Evolutionary conservation across 768 basidiomycete genomes (phyloP).

Genomic region (Calocybe indica): DNA sequence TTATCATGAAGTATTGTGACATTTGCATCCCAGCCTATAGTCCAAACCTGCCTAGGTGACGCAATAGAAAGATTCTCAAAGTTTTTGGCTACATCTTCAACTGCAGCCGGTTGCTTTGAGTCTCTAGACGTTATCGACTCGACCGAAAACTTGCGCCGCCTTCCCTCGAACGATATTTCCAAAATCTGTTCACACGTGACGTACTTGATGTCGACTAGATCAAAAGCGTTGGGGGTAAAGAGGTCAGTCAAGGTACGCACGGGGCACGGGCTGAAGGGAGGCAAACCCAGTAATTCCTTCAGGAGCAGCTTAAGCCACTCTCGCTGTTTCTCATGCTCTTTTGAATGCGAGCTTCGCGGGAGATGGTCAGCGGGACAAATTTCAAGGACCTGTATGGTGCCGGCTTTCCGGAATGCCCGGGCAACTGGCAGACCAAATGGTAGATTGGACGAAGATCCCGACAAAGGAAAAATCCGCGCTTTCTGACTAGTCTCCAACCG

Average conservation of each 20-base stretch:
- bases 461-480: constrained; percentile 44
- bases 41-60: constrained; percentile 43
- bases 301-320: constrained; percentile 68
- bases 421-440: constrained; percentile 45
- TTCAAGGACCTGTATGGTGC: constrained; percentile 49
- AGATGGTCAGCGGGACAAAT: constrained; percentile 7
- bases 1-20: constrained; percentile 38
- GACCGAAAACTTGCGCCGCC: constrained; percentile 50
- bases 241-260: constrained; percentile 1
- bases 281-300: constrained; percentile 63
- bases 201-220: constrained; percentile 69
- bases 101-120: constrained; percentile 11
- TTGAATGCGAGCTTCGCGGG: constrained; percentile 6
- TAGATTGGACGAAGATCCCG: constrained; percentile 29
- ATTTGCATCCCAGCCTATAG: constrained; percentile 61
- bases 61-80: constrained; percentile 42
- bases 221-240: constrained; percentile 5
- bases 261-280: constrained; percentile 1
- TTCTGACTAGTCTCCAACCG: constrained; percentile 42
- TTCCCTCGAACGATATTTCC: constrained; percentile 60
- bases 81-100: constrained; percentile 29
- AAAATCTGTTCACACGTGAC: constrained; percentile 55
- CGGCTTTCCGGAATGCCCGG: constrained; percentile 43
- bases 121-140: constrained; percentile 32
- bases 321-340: constrained; percentile 28